Conservation (phyloP, 2,329 filamentous ascomycete genomes). For the Incumbomyces delicatus region DNA sequence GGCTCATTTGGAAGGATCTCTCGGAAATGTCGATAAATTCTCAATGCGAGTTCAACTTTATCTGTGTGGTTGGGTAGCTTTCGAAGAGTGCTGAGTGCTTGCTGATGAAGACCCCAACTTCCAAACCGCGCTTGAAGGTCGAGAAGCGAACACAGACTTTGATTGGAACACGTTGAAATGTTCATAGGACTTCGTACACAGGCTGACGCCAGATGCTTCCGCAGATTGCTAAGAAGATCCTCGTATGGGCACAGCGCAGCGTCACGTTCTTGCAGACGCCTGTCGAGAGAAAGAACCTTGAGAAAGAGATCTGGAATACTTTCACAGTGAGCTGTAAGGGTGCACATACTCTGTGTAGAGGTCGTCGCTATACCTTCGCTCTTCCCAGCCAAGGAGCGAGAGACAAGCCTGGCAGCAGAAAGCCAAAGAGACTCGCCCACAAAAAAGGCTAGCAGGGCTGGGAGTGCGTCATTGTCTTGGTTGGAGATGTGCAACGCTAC, state of each 20-base stretch:
- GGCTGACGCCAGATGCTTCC: not conserved
- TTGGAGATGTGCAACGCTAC: conserved; percentile 34
- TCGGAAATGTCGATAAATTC: conserved; percentile 34
- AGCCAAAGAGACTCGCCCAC: conserved; percentile 27
- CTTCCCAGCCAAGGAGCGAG: not conserved
- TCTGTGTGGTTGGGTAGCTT: conserved; percentile 20
- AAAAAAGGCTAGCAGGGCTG: conserved; percentile 25
- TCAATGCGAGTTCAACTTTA: conserved; percentile 18
- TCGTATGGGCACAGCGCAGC: conserved; percentile 3
- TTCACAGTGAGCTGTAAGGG: not conserved
- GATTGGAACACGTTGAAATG: conserved; percentile 14
- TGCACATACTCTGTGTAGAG: no score
- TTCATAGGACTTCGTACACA: conserved; percentile 10
- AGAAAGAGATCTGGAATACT: conserved; percentile 14
- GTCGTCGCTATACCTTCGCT: not conserved
- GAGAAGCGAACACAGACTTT: conserved; percentile 13
- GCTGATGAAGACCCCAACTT: conserved; percentile 7
- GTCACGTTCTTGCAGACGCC: conserved; percentile 13
- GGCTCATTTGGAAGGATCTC: conserved; percentile 10
- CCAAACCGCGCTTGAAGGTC: conserved; percentile 8
- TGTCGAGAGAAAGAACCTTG: conserved; percentile 19
- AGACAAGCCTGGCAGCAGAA: conserved; percentile 14
- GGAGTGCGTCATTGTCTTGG: conserved; percentile 23
- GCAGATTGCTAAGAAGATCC: conserved; percentile 10
- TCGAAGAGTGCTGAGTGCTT: conserved; percentile 25